phyloP scores from a whole-genome alignment of 75 land plant species.

The Pinus albicaulis region DNA sequence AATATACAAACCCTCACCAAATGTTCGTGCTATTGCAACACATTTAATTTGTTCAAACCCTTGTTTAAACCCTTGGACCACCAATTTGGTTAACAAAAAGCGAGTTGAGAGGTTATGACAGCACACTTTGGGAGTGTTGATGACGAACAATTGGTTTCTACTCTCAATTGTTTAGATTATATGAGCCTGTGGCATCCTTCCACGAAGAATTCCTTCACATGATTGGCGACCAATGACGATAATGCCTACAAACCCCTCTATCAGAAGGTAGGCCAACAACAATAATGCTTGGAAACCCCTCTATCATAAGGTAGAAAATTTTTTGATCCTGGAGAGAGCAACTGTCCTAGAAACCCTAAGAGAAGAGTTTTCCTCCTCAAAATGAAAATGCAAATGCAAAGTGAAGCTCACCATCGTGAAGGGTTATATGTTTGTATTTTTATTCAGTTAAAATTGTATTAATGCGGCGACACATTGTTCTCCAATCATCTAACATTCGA shows the following conservation, averaged over 20 bases:
- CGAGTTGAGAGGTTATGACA: conserved; percentile 2
- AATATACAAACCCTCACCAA: background rate
- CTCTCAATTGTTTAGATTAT: conserved; percentile 84
- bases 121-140: conserved; percentile 50
- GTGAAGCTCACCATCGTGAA: too few species aligned
- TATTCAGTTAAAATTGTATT: too few species aligned
- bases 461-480: too few species aligned
- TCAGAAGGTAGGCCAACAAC: too few species aligned
- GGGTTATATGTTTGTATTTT: too few species aligned
- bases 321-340: background rate
- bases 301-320: conserved; percentile 52
- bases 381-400: too few species aligned
- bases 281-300: too few species aligned
- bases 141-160: conserved; percentile 84
- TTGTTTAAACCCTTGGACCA: conserved; percentile 5
- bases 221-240: conserved; percentile 83
- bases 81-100: background rate
- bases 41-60: too few species aligned
- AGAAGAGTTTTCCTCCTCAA: too few species aligned
- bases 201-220: conserved; percentile 77
- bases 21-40: conserved; percentile 4
- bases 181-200: conserved; percentile 79
- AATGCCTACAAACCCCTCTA: conserved; percentile 85
- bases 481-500: too few species aligned
- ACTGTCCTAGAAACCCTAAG: too few species aligned